phyloP scores from a whole-genome alignment of 345 rosid genomes.

The Pistacia integerrima region DNA sequence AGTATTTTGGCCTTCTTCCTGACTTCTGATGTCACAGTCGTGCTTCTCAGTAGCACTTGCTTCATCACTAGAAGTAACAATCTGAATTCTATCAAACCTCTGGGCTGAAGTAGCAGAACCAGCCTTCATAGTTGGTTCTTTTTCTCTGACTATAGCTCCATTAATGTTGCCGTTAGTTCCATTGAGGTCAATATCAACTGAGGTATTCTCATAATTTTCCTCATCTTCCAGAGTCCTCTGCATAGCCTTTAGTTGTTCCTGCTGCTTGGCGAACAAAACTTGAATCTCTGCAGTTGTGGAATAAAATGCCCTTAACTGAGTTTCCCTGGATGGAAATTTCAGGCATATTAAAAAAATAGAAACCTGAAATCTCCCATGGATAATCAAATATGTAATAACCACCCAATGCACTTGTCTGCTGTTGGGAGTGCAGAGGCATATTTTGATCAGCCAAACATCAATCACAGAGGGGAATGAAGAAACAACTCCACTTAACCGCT shows the following conservation, averaged over 20 bases:
- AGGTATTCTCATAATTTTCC: slow-evolving; percentile 80
- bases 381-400: background rate
- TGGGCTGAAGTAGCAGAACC: slow-evolving; percentile 57
- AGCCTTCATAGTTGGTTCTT: slow-evolving; percentile 40
- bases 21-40: slow-evolving; percentile 74
- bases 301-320: slow-evolving; percentile 92
- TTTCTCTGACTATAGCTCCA: slow-evolving; percentile 32
- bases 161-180: slow-evolving; percentile 28
- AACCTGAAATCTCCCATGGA: background rate
- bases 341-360: background rate
- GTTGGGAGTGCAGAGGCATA: too few species aligned
- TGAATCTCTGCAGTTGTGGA: slow-evolving; percentile 92
- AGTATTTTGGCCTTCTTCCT: slow-evolving; percentile 69
- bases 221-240: slow-evolving; percentile 90
- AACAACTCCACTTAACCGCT: too few species aligned
- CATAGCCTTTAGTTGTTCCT: slow-evolving; percentile 95
- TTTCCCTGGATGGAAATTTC: slow-evolving; percentile 64
- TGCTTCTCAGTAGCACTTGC: slow-evolving; percentile 87
- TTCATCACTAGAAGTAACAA: slow-evolving; percentile 57
- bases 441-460: too few species aligned
- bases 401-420: background rate
- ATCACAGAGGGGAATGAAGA: too few species aligned
- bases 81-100: slow-evolving; percentile 39
- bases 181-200: slow-evolving; percentile 66
- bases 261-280: slow-evolving; percentile 77